Percentiles rank a stretch among this genome's conserved stretches.
These are phyloP conservation scores for Tripterygium wilfordii DNA, from an alignment of 177 flowering plant genomes.

Conservation along the genomic window DNA sequence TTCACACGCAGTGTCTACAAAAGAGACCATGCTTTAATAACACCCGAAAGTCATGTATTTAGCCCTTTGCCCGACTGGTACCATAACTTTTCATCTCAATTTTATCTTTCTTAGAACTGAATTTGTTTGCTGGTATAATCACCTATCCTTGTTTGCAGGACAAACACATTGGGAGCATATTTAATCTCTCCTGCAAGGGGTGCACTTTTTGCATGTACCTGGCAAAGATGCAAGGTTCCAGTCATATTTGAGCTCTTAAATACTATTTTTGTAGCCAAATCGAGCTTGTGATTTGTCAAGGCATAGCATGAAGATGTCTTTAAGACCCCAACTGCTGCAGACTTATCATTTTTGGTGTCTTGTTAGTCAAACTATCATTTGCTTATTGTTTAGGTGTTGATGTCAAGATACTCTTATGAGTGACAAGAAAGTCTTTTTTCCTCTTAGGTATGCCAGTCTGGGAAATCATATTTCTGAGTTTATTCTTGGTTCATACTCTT, in stretches of 20 bases:
- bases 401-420: background rate
- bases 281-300: no score
- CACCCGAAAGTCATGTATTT: constrained; percentile 98
- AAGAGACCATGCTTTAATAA: constrained; percentile 82
- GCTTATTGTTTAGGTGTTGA: no score
- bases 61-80: constrained; percentile 93
- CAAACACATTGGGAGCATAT: constrained; percentile 79
- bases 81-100: background rate
- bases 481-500: constrained; percentile 75
- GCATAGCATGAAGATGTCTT: background rate
- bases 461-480: constrained; percentile 48
- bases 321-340: background rate
- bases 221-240: constrained; percentile 91
- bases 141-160: constrained; percentile 41
- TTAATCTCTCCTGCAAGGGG: constrained; percentile 89
- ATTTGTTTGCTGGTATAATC: background rate
- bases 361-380: background rate
- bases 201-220: constrained; percentile 92
- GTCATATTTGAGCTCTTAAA: constrained; percentile 2
- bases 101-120: background rate
- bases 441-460: constrained; percentile 47
- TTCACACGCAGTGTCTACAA: constrained; percentile 91
- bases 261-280: background rate
- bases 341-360: background rate
- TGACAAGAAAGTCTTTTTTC: background rate